Conservation (phyloP, 1,284 basidiomycete species). For the Trametes hirsuta region DNA sequence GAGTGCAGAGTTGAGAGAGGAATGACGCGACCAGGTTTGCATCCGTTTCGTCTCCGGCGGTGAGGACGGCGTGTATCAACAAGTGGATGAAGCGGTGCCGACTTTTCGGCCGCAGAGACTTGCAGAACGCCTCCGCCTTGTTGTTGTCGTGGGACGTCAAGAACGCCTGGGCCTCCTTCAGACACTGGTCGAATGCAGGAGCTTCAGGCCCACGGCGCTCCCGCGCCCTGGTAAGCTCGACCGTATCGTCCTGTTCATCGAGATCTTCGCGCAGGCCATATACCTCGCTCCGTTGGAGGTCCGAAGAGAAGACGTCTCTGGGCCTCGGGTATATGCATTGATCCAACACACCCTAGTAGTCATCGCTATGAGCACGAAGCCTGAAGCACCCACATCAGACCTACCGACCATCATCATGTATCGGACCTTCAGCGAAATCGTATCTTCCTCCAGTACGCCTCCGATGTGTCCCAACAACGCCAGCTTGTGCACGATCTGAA, state of each 20-base stretch:
- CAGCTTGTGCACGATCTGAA: slow-evolving; percentile 26
- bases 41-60: slow-evolving; percentile 20
- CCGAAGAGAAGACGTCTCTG: slow-evolving; percentile 31
- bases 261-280: slow-evolving; percentile 27
- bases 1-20: slow-evolving; percentile 14
- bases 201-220: neutral
- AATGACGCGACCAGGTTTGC: slow-evolving; percentile 24
- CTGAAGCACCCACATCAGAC: neutral
- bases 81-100: slow-evolving; percentile 19
- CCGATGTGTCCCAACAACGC: slow-evolving; percentile 23
- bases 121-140: slow-evolving; percentile 15
- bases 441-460: slow-evolving; percentile 28
- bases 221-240: neutral
- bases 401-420: slow-evolving; percentile 34
- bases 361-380: neutral
- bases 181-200: neutral
- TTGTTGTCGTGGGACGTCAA: slow-evolving; percentile 9
- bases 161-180: slow-evolving; percentile 9
- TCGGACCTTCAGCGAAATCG: slow-evolving; percentile 30
- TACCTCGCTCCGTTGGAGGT: slow-evolving; percentile 26
- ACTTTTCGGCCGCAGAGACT: slow-evolving; percentile 10
- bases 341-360: slow-evolving; percentile 27
- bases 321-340: slow-evolving; percentile 28
- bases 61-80: slow-evolving; percentile 21
- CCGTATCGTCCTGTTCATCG: slow-evolving; percentile 4